Evolutionary conservation across 768 basidiomycete genomes (phyloP), one percentile per base, ranked within the genome.

Genomic region (Jaapia argillacea): DNA sequence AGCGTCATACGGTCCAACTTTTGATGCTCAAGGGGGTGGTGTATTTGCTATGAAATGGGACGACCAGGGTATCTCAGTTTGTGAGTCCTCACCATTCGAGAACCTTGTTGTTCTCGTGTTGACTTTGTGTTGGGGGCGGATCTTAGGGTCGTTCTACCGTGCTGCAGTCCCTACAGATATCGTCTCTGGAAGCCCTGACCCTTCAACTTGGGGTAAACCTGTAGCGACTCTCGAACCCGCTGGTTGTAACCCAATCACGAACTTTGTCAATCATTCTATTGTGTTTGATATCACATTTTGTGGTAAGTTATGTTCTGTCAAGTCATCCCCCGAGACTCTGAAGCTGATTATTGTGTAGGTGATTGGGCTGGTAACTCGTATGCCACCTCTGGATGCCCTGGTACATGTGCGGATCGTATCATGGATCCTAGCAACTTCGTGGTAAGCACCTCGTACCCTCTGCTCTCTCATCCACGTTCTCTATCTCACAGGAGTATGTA

Each of bases 21-120:
- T 91, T 56, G 89, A 91, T 48, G 70, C 71, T 1, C 77, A 76
- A 54, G 76, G 82, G 6, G 90, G 90, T 4, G 90, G 90, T 3
- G 79, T 89, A 2, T 91, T 87, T 56, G 87, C 79, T 1, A 88
- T 89, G 85, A 82, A 84, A 52, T 92, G 90, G 90, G 85, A 90
- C 54, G 73, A 78, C 46, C 70, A 68, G 47, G 78, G 79, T 2
- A 86, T 89, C 44, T 74, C 78, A 31, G 72, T 86, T 49, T 88
- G 85, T 88, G 48, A 58, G 85, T 68, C n/a, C 6, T 26, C 12
- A 36, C 23, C 26, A 2, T 20, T 23, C 25, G 28, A 1, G 26
- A 3, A 31, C n/a, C 5, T 21, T 13, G 28, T 24, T 20, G 16
- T 13, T 24, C 6, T 13, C 25, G 6, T 12, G 24, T 37, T 2